Percentiles rank a stretch among this genome's conserved stretches.
Conservation (phyloP, 2,329 filamentous ascomycete genomes). For the Tolypocladium pustulatum region DNA sequence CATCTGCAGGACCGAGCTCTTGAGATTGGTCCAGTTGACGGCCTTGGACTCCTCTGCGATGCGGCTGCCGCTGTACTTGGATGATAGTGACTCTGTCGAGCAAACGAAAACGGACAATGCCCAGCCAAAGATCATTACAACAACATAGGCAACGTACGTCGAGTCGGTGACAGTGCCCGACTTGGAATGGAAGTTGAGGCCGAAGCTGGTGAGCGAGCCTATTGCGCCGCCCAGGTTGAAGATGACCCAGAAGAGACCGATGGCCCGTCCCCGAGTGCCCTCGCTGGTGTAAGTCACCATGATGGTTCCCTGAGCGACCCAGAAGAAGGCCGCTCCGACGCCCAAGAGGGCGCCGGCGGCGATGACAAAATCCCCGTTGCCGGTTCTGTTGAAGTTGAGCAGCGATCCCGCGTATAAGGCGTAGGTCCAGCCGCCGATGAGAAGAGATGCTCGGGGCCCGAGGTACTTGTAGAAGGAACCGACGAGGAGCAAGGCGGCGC, state of each 20-base stretch:
- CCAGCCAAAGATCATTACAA: constrained; percentile 38
- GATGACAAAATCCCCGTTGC: constrained; percentile 32
- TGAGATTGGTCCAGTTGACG: constrained; percentile 21
- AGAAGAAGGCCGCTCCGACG: constrained; percentile 31
- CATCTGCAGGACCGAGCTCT: constrained; percentile 24
- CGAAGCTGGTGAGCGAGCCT: constrained; percentile 24
- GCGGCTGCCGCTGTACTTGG: constrained; percentile 17
- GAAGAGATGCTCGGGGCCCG: constrained; percentile 28
- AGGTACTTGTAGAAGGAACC: constrained; percentile 30
- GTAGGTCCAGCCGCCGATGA: constrained; percentile 35
- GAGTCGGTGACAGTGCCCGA: constrained; percentile 33
- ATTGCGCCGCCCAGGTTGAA: constrained; percentile 35
- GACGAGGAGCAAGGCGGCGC: constrained; percentile 30
- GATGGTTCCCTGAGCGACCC: constrained; percentile 35
- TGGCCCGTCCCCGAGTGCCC: constrained; percentile 27
- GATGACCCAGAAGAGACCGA: constrained; percentile 33
- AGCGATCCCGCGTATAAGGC: constrained; percentile 31
- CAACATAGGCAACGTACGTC: constrained; percentile 39
- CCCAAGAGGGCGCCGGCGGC: constrained; percentile 32
- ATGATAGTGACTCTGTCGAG: constrained; percentile 30
- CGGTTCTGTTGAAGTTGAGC: constrained; percentile 28
- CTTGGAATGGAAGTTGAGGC: constrained; percentile 27
- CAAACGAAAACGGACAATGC: constrained; percentile 36
- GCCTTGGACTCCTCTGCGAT: constrained; percentile 27
- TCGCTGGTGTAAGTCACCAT: constrained; percentile 30